Evolutionary conservation across 2,329 filamentous ascomycete species (phyloP).

Genomic region (Diatrype stigma): DNA sequence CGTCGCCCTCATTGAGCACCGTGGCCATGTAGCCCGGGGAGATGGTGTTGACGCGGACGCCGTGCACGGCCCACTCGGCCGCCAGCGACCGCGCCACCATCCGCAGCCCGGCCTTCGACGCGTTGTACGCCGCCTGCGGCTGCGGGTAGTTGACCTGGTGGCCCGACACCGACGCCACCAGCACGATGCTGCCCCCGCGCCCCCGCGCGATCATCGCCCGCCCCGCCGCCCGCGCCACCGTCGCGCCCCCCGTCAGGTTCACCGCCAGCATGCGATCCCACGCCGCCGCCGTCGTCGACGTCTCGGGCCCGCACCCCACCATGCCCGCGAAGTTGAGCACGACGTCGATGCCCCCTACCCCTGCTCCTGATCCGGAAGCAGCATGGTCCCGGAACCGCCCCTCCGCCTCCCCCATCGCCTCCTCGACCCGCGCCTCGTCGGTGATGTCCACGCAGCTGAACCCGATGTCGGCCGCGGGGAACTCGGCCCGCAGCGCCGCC

Average conservation of each 20-base stretch:
- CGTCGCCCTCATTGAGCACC: conserved; percentile 63
- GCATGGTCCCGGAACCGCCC: conserved; percentile 10
- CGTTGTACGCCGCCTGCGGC: conserved; percentile 69
- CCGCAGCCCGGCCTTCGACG: conserved; percentile 63
- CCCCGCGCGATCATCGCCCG: conserved; percentile 47
- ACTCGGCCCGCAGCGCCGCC: conserved; percentile 43
- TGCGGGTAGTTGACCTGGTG: conserved; percentile 69
- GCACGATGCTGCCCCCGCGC: conserved; percentile 57
- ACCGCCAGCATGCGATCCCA: conserved; percentile 65
- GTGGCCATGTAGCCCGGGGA: conserved; percentile 77
- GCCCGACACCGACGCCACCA: conserved; percentile 65
- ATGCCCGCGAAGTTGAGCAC: conserved; percentile 66
- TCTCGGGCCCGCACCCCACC: conserved; percentile 56
- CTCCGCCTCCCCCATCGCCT: conserved; percentile 22
- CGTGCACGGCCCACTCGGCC: conserved; percentile 68
- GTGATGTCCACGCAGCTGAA: conserved; percentile 57
- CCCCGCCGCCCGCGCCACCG: conserved; percentile 62
- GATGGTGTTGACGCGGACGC: conserved; percentile 67
- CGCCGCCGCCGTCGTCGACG: conserved; percentile 53
- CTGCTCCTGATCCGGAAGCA: conserved; percentile 35
- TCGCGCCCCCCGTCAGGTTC: conserved; percentile 67
- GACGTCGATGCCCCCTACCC: conserved; percentile 46
- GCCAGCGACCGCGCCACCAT: conserved; percentile 62
- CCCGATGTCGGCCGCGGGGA: conserved; percentile 49
- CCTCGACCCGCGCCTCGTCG: conserved; percentile 41